Evolutionary conservation across 352 stramenopile genomes (phyloP), one percentile per base, ranked within the genome.

Genomic region (Pythium chondricola): DNA sequence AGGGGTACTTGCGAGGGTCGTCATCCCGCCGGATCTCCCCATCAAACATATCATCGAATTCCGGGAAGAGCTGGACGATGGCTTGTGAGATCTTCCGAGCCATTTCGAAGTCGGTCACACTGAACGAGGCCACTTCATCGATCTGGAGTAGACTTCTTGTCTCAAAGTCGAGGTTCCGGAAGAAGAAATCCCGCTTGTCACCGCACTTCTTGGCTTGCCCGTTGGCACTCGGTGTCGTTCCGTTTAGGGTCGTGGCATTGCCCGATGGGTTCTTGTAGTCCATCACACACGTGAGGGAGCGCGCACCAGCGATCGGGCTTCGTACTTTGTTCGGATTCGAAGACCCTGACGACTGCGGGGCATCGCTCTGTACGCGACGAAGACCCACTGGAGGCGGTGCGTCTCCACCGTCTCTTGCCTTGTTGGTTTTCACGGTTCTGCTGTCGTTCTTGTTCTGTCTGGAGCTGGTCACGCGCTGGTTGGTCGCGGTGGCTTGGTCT

Each of bases 161-260:
- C n/a, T 83, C 74, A 13, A 72, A 84, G 6, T 83, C 57, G 36
- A 92, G 54, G 27, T 87, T 84, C 2, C 81, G 70, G 43, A 92
- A 92, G 52, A 92, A 86, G 50, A 89, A 92, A 44, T 89, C 77
- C 29, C 81, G 75, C 56, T 92, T 92, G 61, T 92, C 80, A 9
- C 75, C 76, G 52, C 77, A 87, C 43, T 88, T 88, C 14, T 46
- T 57, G 6, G 39, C 31, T 4, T 39, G 36, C 10, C 20, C 45
- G 45, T 27, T 61, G 43, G 33, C 50, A 26, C n/a, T 56, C 44
- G 14, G 36, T n/a, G 13, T n/a, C n/a, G n/a, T n/a, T n/a, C n/a
- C n/a, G 30, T 18, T 42, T 6, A 17, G 21, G 1, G 43, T 40
- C 4, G 37, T n/a, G 44, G 10, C 16, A 22, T 20, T 13, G 20